Percentiles rank a stretch among this genome's conserved stretches.
Evolutionary conservation across 192 early-diverging fungal genomes (phyloP).

Genomic region (Coemansia sp.): DNA sequence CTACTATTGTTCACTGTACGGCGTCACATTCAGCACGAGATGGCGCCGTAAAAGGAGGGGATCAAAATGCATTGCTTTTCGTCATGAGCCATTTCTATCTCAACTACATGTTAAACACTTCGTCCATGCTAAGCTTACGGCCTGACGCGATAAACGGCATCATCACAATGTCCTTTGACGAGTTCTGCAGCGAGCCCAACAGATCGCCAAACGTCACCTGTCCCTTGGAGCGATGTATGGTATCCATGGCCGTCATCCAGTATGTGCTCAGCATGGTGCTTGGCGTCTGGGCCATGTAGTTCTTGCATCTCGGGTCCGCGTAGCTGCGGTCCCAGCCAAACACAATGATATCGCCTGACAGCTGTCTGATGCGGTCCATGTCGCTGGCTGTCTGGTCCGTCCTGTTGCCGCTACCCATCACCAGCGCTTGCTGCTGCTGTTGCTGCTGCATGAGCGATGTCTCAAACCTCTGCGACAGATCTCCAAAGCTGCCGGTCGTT

Average conservation of each 20-base stretch:
- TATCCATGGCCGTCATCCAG: constrained; percentile 67
- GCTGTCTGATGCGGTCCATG: constrained; percentile 28
- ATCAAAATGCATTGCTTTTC: too few species aligned
- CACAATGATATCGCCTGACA: constrained; percentile 55
- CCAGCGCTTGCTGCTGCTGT: constrained; percentile 10
- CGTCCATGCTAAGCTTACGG: constrained; percentile 51
- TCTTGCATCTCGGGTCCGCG: constrained; percentile 71
- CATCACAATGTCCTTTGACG: constrained; percentile 36
- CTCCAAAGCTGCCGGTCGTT: constrained; percentile 31
- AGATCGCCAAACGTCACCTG: constrained; percentile 56
- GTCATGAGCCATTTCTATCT: too few species aligned
- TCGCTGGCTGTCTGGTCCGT: constrained; percentile 14
- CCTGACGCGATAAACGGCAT: constrained; percentile 55
- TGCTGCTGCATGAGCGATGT: constrained; percentile 32
- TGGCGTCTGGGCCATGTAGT: constrained; percentile 65
- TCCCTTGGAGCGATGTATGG: constrained; percentile 36
- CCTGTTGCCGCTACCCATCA: not conserved
- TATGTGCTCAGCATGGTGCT: constrained; percentile 64
- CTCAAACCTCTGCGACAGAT: constrained; percentile 45
- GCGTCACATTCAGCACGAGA: too few species aligned
- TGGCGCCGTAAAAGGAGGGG: too few species aligned
- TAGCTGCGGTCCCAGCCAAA: constrained; percentile 70
- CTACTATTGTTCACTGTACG: too few species aligned
- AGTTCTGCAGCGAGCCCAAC: constrained; percentile 43
- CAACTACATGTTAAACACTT: constrained; percentile 26